phyloP scores from a whole-genome alignment of 371 early-diverging fungal species.

The Mucor saturninus region DNA sequence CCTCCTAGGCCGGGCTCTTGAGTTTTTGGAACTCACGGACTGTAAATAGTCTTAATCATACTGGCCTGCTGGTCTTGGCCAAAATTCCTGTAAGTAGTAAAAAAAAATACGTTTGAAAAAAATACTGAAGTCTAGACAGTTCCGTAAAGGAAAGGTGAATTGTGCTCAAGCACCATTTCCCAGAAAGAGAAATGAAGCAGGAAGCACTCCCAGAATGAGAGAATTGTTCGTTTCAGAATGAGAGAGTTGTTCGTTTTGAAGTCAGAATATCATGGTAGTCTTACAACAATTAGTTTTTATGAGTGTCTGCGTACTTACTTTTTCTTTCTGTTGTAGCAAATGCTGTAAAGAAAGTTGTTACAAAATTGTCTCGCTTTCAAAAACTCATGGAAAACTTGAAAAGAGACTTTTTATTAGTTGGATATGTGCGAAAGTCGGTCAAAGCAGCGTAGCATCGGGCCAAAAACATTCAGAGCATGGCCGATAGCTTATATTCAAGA shows the following conservation, averaged over 20 bases:
- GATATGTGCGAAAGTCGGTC: conserved; percentile 21
- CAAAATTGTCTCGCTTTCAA: conserved; percentile 16
- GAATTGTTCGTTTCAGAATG: conserved; percentile 14
- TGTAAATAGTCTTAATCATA: too few relatives aligned
- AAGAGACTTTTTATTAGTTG: conserved; percentile 22
- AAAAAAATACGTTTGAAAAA: too few relatives aligned
- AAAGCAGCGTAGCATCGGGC: conserved; percentile 16
- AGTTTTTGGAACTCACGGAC: too few relatives aligned
- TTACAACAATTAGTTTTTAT: conserved; percentile 16
- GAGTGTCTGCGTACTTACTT: conserved; percentile 14
- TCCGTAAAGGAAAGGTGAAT: conserved; percentile 9
- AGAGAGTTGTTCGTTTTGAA: conserved; percentile 19
- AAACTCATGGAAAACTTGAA: conserved; percentile 21
- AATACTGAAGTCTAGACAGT: too few relatives aligned
- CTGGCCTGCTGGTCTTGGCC: too few relatives aligned
- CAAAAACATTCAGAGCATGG: conserved; percentile 21
- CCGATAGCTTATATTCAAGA: conserved; percentile 16
- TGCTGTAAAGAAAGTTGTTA: conserved; percentile 17
- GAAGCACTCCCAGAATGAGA: conserved; percentile 15
- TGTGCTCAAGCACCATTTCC: conserved; percentile 12
- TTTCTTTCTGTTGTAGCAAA: conserved; percentile 19
- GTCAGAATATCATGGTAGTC: conserved; percentile 15
- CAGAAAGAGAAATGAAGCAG: conserved; percentile 17
- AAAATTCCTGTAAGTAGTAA: too few relatives aligned
- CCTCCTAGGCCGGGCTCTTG: too few relatives aligned